Base-by-base conservation (phyloP, 768 basidiomycete genomes). In the Russula foetens region DNA sequence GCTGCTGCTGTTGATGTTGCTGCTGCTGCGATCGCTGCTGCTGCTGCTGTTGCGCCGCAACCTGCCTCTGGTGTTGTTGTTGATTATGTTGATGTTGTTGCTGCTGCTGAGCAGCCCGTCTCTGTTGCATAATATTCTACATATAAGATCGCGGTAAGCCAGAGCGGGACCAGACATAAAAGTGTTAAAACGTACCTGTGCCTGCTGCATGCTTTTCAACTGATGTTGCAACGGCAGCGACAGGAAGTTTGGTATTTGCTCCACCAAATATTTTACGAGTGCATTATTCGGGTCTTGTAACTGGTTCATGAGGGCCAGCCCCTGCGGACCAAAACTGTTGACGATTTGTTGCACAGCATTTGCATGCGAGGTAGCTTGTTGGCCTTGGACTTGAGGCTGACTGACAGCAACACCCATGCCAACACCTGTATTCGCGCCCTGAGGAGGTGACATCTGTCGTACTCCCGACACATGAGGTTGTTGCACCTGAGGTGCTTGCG, bases 21-120 rank as follows among this genome's bases (percentile, higher is more conserved):
- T 74, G 73, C 7, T 75, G 73, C 14, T 74, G 70, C 49, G 75
- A 77, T 48, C 71, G 60, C 31, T 74, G 71, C 50, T 72, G 68
- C 1, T 69, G 70, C 14, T 75, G 75, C 50, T 72, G 45, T 21
- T n/a, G n/a, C n/a, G n/a, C n/a, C n/a, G n/a, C n/a, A n/a, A n/a
- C n/a, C n/a, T 57, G 57, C 9, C 57, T 57, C 15, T 64, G 59
- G 24, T 50, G 55, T 14, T 54, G 58, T 8, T 21, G 53, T 4
- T 24, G 46, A 0, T 58, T 51, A 2, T 58, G 61, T 4, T 56
- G 62, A 2, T 49, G 53, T 0, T 59, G 62, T 7, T 51, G 58
- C 23, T 59, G 62, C 15, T 41, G 48, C n/a, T 56, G 58, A 9
- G 62, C 23, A 47, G 58, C 21, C 12, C 59, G 61, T 15, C 51